Conservation (phyloP, 257 asterid species). For the Eustoma russellianum region DNA sequence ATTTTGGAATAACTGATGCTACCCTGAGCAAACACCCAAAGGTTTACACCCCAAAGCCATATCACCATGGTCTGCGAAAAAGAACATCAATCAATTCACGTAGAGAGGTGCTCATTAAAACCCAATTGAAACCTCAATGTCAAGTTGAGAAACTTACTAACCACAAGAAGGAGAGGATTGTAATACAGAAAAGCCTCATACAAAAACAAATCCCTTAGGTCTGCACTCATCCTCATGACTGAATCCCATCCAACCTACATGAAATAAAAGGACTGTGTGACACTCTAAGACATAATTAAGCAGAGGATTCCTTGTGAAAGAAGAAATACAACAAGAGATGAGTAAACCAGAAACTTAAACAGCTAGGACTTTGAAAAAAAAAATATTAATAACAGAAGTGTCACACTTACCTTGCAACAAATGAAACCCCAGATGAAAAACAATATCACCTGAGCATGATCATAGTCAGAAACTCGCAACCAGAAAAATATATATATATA, state of each 20-base stretch:
- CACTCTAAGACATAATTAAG: constrained; percentile 10
- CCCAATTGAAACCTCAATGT: constrained; percentile 2
- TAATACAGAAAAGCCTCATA: constrained; percentile 98
- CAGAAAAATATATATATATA: background rate
- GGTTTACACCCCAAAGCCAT: constrained; percentile 96
- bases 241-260: constrained; percentile 97
- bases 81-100: constrained; percentile 4
- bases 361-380: background rate
- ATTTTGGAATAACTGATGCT: constrained; percentile 69
- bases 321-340: background rate
- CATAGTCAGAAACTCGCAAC: constrained; percentile 12
- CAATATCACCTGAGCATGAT: constrained; percentile 58
- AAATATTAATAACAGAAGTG: constrained; percentile 2
- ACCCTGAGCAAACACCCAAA: constrained; percentile 82
- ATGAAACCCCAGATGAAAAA: constrained; percentile 74
- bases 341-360: background rate
- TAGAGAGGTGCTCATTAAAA: constrained; percentile 5
- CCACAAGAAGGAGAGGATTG: constrained; percentile 96
- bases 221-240: constrained; percentile 96
- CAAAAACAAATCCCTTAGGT: constrained; percentile 79
- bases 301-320: constrained; percentile 6
- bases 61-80: constrained; percentile 82
- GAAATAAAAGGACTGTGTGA: constrained; percentile 14
- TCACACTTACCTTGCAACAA: constrained; percentile 83
- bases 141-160: constrained; percentile 35